Base-by-base conservation (phyloP, 179 eudicot genomes). In the Beta lomatogona region DNA sequence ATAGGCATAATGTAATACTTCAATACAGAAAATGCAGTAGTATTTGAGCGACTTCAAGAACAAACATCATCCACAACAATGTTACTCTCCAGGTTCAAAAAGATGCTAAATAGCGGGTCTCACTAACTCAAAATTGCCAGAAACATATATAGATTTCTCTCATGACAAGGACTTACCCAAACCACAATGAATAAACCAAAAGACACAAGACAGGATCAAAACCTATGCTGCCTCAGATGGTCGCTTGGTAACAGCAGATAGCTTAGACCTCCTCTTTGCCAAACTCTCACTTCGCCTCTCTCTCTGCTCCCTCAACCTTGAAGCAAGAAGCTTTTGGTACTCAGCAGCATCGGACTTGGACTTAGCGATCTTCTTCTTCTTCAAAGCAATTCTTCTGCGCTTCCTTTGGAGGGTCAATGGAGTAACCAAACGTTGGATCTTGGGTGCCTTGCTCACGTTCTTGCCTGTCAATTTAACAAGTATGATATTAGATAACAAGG, bases 381-480 rank as follows among this genome's bases (percentile, higher is more conserved):
- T 93, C 77, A 91, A 87, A 5, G 96, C 93, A 73, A 91, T 91
- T 88, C 98, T 92, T 54, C 96, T 90, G 50, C 98, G 88, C 91
- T 93, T 93, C 90, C 97, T 93, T 73, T 93, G 98, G 64, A 93
- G 82, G 31, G 97, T 92, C 86, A 92, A 81, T n/a, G 97, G 98
- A 9, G 98, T 93, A 4, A 93, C 98, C 70, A 92, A 83, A 85
- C 98, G 90, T 83, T 92, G 97, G 48, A 93, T 93, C 82, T 93
- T 93, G 1, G 97, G 97, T 45, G 98, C 98, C 88, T 92, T 91
- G 90, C 97, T 92, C 19, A 80, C 83, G 44, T 85, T 87, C 83
- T 93, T 93, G 53, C 98, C 97, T 93, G 89, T 9, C n/a, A 10
- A 52, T 52, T 9, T 10, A 73, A 12, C 2, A 12, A 53, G n/a